Conservation (phyloP, 2,329 filamentous ascomycete genomes). For the Lizonia empirigonia region DNA sequence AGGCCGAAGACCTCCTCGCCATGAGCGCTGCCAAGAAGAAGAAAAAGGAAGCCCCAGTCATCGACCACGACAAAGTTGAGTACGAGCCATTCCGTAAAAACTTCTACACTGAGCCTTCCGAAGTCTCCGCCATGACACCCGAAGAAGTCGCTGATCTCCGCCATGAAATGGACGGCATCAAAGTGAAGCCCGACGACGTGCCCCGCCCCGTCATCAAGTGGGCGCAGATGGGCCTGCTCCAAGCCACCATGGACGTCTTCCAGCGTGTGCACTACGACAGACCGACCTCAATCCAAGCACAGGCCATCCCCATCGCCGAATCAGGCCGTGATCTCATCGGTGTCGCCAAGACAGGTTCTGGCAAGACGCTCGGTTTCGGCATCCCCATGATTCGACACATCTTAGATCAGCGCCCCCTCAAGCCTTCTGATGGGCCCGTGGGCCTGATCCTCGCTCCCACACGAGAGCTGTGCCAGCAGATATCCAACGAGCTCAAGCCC, state of each 20-base stretch:
- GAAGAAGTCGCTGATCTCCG: constrained; percentile 82
- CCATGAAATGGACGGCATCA: constrained; percentile 91
- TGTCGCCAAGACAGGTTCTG: constrained; percentile 95
- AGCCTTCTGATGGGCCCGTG: constrained; percentile 84
- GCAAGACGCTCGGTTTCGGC: constrained; percentile 94
- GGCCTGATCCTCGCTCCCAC: constrained; percentile 92
- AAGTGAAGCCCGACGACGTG: constrained; percentile 75
- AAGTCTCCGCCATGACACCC: constrained; percentile 81
- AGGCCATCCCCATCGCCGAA: constrained; percentile 94
- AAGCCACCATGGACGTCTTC: constrained; percentile 86
- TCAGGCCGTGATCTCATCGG: constrained; percentile 94
- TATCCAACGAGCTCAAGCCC: constrained; percentile 91
- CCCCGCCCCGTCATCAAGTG: constrained; percentile 95
- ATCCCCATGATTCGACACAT: constrained; percentile 98
- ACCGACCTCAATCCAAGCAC: constrained; percentile 92
- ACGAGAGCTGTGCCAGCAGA: constrained; percentile 90
- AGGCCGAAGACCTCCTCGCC: constrained; percentile 59
- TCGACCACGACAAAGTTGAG: constrained; percentile 86
- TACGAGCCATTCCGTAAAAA: constrained; percentile 88
- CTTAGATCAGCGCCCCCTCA: constrained; percentile 84
- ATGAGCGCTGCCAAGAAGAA: constrained; percentile 72
- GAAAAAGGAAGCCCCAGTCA: constrained; percentile 90
- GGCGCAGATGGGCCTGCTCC: constrained; percentile 90
- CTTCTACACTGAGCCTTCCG: constrained; percentile 90
- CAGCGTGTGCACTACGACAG: constrained; percentile 80